Evolutionary conservation across 441 rosid species (phyloP).

Genomic region (Breynia disticha): DNA sequence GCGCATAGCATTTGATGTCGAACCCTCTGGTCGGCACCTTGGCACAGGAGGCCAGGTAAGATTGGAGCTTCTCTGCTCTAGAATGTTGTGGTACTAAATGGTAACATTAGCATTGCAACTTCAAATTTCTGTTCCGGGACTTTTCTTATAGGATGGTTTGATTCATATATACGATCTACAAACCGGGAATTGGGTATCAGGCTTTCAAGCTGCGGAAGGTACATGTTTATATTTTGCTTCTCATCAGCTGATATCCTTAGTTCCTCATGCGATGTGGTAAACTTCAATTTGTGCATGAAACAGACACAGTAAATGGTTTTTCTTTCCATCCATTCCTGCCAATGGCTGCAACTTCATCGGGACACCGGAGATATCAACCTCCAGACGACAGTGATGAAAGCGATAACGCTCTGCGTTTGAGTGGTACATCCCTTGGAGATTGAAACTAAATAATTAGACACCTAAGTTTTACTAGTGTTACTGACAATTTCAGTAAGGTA

Average conservation of each 20-base stretch:
- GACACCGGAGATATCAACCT: constrained; percentile 50
- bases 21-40: constrained; percentile 66
- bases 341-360: constrained; percentile 57
- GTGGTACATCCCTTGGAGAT: neutral
- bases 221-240: neutral
- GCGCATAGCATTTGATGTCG: constrained; percentile 80
- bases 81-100: neutral
- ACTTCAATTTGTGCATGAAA: constrained; percentile 3
- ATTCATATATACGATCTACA: constrained; percentile 88
- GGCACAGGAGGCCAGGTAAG: constrained; percentile 93
- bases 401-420: neutral
- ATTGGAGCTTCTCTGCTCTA: constrained; percentile 7
- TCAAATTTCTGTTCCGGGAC: constrained; percentile 1
- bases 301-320: constrained; percentile 82
- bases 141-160: constrained; percentile 59
- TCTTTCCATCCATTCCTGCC: constrained; percentile 87
- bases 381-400: constrained; percentile 20
- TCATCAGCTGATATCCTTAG: neutral
- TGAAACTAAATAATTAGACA: neutral
- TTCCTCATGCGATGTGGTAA: neutral
- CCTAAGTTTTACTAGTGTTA: neutral
- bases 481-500: neutral
- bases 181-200: constrained; percentile 76
- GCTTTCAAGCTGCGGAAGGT: constrained; percentile 94
- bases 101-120: neutral